Conservation (phyloP, 2,329 filamentous ascomycete genomes). For the Ascochyta clinopodiicola region DNA sequence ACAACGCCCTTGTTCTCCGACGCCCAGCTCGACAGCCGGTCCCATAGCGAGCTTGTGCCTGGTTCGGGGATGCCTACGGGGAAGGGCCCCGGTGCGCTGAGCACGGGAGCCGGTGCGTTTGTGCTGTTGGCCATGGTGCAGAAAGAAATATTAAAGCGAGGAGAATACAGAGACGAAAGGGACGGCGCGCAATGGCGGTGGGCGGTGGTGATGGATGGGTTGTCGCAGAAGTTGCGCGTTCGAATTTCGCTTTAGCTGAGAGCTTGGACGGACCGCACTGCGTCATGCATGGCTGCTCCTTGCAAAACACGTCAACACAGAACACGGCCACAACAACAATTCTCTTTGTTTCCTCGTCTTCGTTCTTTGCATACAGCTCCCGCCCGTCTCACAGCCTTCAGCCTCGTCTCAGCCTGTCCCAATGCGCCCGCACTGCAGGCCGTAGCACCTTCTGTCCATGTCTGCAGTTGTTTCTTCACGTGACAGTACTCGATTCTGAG, state of each 20-base stretch:
- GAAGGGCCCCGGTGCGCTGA: conserved; percentile 44
- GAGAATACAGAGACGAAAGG: conserved; percentile 5
- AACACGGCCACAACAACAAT: conserved; percentile 11
- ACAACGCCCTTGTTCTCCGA: conserved; percentile 95
- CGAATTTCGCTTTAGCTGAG: conserved; percentile 8
- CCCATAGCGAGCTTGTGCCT: conserved; percentile 77
- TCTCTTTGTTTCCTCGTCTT: not conserved
- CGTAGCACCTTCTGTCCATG: not conserved
- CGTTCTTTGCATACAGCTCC: no score
- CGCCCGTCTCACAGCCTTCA: no score
- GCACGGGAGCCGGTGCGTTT: conserved; percentile 34
- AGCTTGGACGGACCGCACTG: conserved; percentile 21
- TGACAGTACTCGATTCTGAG: not conserved
- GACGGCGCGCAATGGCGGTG: conserved; percentile 26
- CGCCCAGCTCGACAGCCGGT: conserved; percentile 88
- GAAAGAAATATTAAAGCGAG: conserved; percentile 11
- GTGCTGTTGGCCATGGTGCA: conserved; percentile 41
- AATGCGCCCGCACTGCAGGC: no score
- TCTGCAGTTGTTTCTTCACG: not conserved
- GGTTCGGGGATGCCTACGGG: conserved; percentile 50
- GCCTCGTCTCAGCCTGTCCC: not conserved
- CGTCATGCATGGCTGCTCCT: conserved; percentile 10
- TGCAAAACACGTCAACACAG: conserved; percentile 15
- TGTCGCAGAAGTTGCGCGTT: conserved; percentile 16
- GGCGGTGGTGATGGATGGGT: conserved; percentile 18